Conservation (phyloP, 345 rosid genomes). For the Syzygium jambos region DNA sequence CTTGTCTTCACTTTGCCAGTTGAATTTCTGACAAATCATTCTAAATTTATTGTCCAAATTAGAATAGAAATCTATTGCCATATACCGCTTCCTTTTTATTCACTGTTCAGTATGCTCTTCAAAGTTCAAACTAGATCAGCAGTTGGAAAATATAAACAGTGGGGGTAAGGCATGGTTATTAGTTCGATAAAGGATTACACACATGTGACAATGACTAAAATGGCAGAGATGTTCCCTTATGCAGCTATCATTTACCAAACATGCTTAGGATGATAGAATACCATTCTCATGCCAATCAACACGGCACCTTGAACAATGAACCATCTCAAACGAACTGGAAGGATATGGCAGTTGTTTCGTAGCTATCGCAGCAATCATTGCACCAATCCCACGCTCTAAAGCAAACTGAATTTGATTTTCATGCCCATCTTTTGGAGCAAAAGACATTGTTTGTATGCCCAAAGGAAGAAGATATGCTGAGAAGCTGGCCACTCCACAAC, state of each 20-base stretch:
- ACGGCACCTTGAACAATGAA: conserved; percentile 96
- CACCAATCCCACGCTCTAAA: conserved; percentile 82
- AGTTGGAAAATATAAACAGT: neutral
- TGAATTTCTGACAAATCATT: neutral
- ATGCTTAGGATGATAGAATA: conserved; percentile 21
- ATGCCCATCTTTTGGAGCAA: conserved; percentile 92
- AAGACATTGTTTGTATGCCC: conserved; percentile 85
- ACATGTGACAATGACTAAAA: neutral
- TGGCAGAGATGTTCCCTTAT: neutral
- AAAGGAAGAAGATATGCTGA: conserved; percentile 84
- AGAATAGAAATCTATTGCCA: neutral
- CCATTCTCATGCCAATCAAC: conserved; percentile 96
- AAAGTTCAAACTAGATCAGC: neutral
- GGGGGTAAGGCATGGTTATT: neutral
- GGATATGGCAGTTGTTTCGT: conserved; percentile 91
- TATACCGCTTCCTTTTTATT: neutral
- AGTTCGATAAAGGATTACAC: neutral
- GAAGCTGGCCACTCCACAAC: conserved; percentile 98
- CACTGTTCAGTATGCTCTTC: neutral
- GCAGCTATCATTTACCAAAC: neutral
- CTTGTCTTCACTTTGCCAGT: neutral
- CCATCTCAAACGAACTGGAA: conserved; percentile 84
- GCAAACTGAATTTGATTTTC: conserved; percentile 99
- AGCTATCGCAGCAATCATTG: conserved; percentile 80
- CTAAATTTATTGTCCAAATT: neutral